Conservation (phyloP, 1,284 basidiomycete species). For the Pseudozyma flocculosa region DNA sequence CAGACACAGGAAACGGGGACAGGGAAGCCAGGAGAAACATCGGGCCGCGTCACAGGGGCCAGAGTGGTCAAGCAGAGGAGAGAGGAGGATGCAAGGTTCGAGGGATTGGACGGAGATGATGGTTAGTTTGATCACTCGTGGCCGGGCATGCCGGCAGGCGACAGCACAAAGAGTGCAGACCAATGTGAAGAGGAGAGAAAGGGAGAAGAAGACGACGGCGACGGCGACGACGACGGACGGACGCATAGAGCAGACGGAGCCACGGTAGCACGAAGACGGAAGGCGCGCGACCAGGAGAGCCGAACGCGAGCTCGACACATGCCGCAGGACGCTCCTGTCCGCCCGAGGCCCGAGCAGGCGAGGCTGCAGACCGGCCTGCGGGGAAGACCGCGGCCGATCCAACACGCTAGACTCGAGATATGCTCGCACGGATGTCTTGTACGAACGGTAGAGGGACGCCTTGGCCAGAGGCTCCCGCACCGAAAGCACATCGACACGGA, state of each 20-base stretch:
- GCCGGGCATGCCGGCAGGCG: background rate
- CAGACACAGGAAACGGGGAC: background rate
- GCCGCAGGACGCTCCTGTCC: too few species aligned
- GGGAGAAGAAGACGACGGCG: slow-evolving; percentile 11
- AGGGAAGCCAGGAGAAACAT: too few species aligned
- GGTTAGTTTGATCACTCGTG: background rate
- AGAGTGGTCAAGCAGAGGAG: background rate
- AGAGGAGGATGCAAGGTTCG: background rate
- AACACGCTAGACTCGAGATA: background rate
- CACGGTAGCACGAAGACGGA: too few species aligned
- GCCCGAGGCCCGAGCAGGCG: background rate
- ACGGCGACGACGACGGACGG: too few species aligned
- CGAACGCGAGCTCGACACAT: too few species aligned
- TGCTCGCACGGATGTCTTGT: background rate
- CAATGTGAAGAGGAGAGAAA: slow-evolving; percentile 7
- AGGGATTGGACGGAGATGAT: background rate
- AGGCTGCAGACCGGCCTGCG: too few species aligned
- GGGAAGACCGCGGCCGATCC: background rate
- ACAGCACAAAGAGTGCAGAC: slow-evolving; percentile 3
- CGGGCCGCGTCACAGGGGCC: too few species aligned
- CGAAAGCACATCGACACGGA: slow-evolving; percentile 15
- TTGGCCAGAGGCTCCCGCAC: slow-evolving; percentile 32
- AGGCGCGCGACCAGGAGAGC: too few species aligned
- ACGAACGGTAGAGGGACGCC: slow-evolving; percentile 1
- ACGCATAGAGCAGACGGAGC: too few species aligned